These are phyloP conservation scores for Vanderwaltozyma verrucispora DNA, from an alignment of 805 yeast genomes.

Conservation along the genomic window DNA sequence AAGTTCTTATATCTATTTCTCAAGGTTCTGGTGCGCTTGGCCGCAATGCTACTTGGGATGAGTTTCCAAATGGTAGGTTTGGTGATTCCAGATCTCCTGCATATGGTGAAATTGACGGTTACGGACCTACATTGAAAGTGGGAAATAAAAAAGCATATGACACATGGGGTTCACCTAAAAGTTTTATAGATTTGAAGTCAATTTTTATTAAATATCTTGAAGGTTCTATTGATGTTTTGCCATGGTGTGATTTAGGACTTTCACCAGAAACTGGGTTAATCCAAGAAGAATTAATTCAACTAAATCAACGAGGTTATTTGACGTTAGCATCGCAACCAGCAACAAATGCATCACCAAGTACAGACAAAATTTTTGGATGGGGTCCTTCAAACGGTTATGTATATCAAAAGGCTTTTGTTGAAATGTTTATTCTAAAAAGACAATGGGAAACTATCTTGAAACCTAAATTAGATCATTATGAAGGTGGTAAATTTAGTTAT, in stretches of 20 bases:
- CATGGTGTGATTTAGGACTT: conserved; percentile 85
- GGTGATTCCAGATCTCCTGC: conserved; percentile 96
- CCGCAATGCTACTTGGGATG: conserved; percentile 94
- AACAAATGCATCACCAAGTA: conserved; percentile 62
- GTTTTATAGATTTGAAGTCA: conserved; percentile 46
- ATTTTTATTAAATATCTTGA: conserved; percentile 66
- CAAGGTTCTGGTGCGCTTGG: conserved; percentile 78
- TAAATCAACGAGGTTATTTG: conserved; percentile 66
- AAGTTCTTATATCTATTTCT: conserved; percentile 63
- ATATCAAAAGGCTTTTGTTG: conserved; percentile 92
- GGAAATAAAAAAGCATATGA: conserved; percentile 54
- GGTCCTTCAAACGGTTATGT: conserved; percentile 86
- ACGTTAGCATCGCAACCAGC: conserved; percentile 97
- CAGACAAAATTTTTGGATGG: conserved; percentile 94
- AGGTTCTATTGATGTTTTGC: conserved; percentile 65
- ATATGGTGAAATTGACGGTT: conserved; percentile 95
- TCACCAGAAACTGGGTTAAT: conserved; percentile 86
- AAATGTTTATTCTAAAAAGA: conserved; percentile 63
- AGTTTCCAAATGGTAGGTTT: conserved; percentile 90
- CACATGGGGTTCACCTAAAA: conserved; percentile 73
- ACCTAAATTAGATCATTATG: conserved; percentile 37
- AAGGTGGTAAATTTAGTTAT: conserved; percentile 48
- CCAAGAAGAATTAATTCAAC: conserved; percentile 77
- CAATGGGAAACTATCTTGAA: conserved; percentile 54
- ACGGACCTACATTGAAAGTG: conserved; percentile 83